Evolutionary conservation across 2,329 filamentous ascomycete species (phyloP).

Genomic region (Penicillium rolfsii): DNA sequence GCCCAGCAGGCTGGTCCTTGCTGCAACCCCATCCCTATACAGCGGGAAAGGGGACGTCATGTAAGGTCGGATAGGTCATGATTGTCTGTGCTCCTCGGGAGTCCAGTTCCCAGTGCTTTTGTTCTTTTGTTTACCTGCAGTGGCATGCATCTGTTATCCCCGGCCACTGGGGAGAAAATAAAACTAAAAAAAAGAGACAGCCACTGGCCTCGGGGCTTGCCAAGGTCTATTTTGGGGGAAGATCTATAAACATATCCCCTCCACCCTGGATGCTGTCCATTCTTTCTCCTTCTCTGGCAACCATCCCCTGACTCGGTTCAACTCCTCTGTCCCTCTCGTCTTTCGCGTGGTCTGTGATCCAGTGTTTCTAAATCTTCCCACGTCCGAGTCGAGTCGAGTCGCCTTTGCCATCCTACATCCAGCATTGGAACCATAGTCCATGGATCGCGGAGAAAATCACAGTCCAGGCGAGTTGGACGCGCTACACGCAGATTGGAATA

Average conservation of each 20-base stretch:
- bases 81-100: conserved; percentile 36
- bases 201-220: not conserved
- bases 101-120: not conserved
- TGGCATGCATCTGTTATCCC: conserved; percentile 40
- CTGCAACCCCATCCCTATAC: conserved; percentile 36
- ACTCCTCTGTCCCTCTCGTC: not conserved
- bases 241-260: conserved; percentile 44
- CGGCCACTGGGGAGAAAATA: conserved; percentile 25
- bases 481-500: conserved; percentile 36
- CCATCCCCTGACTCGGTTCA: conserved; percentile 5
- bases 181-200: not conserved
- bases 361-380: conserved; percentile 13
- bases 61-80: conserved; percentile 45
- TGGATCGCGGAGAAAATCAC: conserved; percentile 42
- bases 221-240: conserved; percentile 31
- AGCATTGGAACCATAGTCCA: conserved; percentile 37
- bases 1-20: conserved; percentile 35
- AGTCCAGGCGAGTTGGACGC: conserved; percentile 41
- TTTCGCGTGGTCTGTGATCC: conserved; percentile 12
- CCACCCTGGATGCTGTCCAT: conserved; percentile 27
- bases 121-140: conserved; percentile 45
- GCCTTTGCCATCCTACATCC: conserved; percentile 19
- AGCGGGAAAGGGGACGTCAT: conserved; percentile 39
- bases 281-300: conserved; percentile 21
- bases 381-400: conserved; percentile 8